A percentile compares a stretch with the other conserved stretches of the same genome.
These are phyloP conservation scores for Ailanthus altissimus DNA, from an alignment of 345 rosid genomes.

Conservation along the genomic window DNA sequence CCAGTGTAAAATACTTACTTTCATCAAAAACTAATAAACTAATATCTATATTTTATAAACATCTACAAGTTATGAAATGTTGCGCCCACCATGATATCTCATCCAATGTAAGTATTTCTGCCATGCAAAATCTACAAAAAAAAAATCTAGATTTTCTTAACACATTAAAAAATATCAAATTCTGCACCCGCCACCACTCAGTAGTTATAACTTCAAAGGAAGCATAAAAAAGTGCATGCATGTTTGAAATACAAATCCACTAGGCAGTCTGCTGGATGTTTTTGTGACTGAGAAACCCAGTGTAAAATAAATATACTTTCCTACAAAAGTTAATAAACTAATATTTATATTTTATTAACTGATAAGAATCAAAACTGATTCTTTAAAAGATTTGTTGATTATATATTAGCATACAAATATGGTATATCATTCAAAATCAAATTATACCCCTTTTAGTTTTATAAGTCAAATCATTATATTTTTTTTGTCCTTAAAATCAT, in stretches of 20 bases:
- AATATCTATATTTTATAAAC: neutral
- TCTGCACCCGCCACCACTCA: neutral
- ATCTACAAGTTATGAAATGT: too few species aligned
- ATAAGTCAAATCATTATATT: too few species aligned
- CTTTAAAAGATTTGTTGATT: too few species aligned
- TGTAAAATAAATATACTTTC: neutral
- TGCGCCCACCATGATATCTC: constrained; percentile 10
- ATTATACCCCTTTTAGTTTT: too few species aligned
- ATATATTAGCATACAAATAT: too few species aligned
- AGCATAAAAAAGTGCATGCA: neutral
- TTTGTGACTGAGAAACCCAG: neutral
- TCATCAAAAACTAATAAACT: neutral
- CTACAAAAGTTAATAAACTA: neutral
- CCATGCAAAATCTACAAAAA: neutral
- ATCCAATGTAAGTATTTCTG: constrained; percentile 4
- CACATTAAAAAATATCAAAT: neutral
- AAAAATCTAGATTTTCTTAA: neutral
- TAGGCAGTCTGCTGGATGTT: neutral
- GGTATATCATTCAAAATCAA: too few species aligned
- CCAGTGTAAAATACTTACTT: neutral
- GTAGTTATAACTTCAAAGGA: neutral
- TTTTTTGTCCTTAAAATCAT: too few species aligned
- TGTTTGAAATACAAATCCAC: neutral
- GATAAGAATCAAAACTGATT: too few species aligned
- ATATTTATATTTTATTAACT: neutral